Evolutionary conservation across 2,329 filamentous ascomycete genomes (phyloP).

Genomic region (Tolypocladium tundrense): DNA sequence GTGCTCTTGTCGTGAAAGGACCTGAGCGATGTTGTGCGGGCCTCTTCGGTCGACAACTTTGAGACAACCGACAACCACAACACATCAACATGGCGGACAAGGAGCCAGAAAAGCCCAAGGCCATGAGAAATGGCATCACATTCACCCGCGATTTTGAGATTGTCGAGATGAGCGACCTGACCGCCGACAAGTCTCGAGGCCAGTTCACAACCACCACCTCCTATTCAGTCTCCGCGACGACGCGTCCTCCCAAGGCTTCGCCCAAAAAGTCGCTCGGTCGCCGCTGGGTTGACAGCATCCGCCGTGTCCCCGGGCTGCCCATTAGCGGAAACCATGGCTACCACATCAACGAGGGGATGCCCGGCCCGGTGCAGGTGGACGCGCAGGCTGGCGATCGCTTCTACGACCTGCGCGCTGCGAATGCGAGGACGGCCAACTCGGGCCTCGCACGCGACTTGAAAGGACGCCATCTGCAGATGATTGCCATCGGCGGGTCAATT

Average conservation of each 20-base stretch:
- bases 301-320: slow-evolving; percentile 38
- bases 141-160: slow-evolving; percentile 10
- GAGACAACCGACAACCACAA: background rate
- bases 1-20: background rate
- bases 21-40: background rate
- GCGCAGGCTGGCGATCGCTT: slow-evolving; percentile 28
- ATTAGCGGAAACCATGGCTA: slow-evolving; percentile 19
- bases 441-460: slow-evolving; percentile 70
- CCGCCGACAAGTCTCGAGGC: background rate
- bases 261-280: slow-evolving; percentile 10
- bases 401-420: slow-evolving; percentile 45
- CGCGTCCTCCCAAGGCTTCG: background rate
- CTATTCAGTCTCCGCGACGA: slow-evolving; percentile 4
- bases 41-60: background rate
- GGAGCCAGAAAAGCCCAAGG: slow-evolving; percentile 3
- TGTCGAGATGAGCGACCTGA: slow-evolving; percentile 8
- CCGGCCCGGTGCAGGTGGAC: slow-evolving; percentile 4
- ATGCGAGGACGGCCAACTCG: slow-evolving; percentile 66
- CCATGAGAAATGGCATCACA: slow-evolving; percentile 6
- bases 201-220: slow-evolving; percentile 5
- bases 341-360: slow-evolving; percentile 11
- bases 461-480: slow-evolving; percentile 88
- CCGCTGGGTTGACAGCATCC: slow-evolving; percentile 43
- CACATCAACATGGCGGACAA: slow-evolving; percentile 1
- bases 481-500: slow-evolving; percentile 88